Evolutionary conservation across 495 filamentous ascomycete genomes (phyloP), one percentile per base, ranked within the genome.

Genomic region (Xylaria telfairii): DNA sequence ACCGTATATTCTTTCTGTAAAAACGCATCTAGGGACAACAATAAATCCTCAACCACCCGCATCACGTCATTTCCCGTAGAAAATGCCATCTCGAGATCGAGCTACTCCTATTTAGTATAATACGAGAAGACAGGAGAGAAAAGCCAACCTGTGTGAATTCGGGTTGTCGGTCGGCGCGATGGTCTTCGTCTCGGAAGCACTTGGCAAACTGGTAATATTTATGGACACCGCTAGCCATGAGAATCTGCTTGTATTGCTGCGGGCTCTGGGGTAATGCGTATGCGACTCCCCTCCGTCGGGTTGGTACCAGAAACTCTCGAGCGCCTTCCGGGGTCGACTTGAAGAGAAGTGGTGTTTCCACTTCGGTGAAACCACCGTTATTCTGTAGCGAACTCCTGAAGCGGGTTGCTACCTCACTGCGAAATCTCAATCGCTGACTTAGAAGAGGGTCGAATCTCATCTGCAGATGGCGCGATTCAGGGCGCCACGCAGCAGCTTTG

Each of bases 321-420:
- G 96, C 96, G 10, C 96, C 96, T 81, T 99, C 96, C 0, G 96
- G 95, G 0, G 96, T 98, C 4, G 95, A 97, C 83, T 97, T 98
- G 87, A 99, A 99, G 19, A 99, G 84, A 17, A 97, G 78, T 3
- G 96, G 96, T 0, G 96, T 99, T 75, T 98, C 96, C 49, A 98
- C 86, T 71, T 98, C 92, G 7, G 88, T 78, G 73, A 97, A 97
- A 0, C 81, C 82, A 32, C 5, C 12, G 26, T 54, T 13, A 0
- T 8, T 81, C 76, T 0, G 79, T 71, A 24, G 81, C 75, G 63
- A 96, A 81, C 12, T 85, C 79, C 30, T 84, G 75, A 91, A 86
- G 42, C 79, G 64, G 37, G 78, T 78, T 46, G 85, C 84, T 17
- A 86, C 86, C 42, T 80, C 74, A 49, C 85, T 84, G 26, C 90